Evolutionary conservation across 371 early-diverging fungal species (phyloP).

Genomic region (Saksenaea oblongispora): DNA sequence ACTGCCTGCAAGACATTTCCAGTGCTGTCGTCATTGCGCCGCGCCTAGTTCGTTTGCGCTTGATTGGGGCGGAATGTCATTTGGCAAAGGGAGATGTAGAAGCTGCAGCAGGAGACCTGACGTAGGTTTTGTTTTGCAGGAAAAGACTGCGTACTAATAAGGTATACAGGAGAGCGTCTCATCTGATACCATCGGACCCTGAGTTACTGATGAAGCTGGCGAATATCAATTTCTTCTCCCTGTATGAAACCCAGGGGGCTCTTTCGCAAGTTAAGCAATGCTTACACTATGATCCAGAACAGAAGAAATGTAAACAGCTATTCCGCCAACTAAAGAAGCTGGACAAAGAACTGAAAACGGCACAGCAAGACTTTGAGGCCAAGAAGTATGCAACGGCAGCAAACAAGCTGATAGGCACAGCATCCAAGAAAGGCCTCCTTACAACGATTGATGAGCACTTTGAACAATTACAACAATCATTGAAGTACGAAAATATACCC

Average conservation of each 20-base stretch:
- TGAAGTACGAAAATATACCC: constrained; percentile 47
- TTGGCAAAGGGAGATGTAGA: constrained; percentile 74
- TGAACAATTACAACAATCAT: constrained; percentile 27
- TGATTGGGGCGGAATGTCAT: constrained; percentile 76
- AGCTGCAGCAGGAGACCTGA: constrained; percentile 81
- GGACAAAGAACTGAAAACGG: constrained; percentile 71
- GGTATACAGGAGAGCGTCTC: constrained; percentile 61
- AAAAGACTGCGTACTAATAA: background rate
- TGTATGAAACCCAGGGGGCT: constrained; percentile 73
- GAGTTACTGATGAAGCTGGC: constrained; percentile 65
- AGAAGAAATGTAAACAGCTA: constrained; percentile 78
- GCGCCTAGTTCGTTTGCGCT: constrained; percentile 55
- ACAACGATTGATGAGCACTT: constrained; percentile 50
- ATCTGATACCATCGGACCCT: constrained; percentile 68
- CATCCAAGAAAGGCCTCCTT: constrained; percentile 51
- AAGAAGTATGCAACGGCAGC: constrained; percentile 68
- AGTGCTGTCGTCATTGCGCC: constrained; percentile 61
- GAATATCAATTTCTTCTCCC: constrained; percentile 71
- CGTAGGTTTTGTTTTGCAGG: constrained; percentile 39
- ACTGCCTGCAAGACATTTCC: constrained; percentile 63
- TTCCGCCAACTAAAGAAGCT: constrained; percentile 75
- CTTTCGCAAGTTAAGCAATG: constrained; percentile 79
- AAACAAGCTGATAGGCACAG: constrained; percentile 59
- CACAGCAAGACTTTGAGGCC: constrained; percentile 55
- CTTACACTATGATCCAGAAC: constrained; percentile 88